These are phyloP conservation scores for Tetradesmus lagerheimii DNA, from an alignment of 139 green algal species.

Conservation along the genomic window DNA sequence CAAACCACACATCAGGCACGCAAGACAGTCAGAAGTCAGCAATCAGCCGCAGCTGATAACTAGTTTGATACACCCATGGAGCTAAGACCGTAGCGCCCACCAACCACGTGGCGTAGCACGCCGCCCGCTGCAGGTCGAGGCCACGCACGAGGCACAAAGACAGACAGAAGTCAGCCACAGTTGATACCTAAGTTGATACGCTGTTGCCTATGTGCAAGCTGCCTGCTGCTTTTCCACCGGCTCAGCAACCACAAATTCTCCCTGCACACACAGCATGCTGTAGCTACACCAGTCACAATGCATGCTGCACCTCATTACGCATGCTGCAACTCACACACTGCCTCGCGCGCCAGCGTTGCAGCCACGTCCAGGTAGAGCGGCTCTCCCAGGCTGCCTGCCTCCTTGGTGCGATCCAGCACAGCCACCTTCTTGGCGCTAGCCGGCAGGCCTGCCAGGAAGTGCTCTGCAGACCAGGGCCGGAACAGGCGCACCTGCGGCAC, in stretches of 20 bases:
- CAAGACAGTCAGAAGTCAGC: neutral
- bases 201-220: neutral
- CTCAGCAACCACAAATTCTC: no score
- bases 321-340: conserved; percentile 17
- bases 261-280: no score
- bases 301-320: neutral
- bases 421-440: conserved; percentile 49
- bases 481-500: conserved; percentile 60
- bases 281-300: no score
- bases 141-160: no score
- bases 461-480: conserved; percentile 63
- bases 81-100: conserved; percentile 67
- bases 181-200: no score
- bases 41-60: no score
- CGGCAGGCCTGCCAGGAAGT: conserved; percentile 61
- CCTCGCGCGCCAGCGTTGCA: conserved; percentile 35
- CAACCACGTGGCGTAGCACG: conserved; percentile 49
- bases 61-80: no score
- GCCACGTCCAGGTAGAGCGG: conserved; percentile 57
- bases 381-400: conserved; percentile 58
- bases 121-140: conserved; percentile 4
- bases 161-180: neutral
- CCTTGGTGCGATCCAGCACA: conserved; percentile 73
- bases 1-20: no score
- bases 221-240: no score